A percentile compares a stretch with the other conserved stretches of the same genome.
phyloP scores from a whole-genome alignment of 75 land plant genomes.

The Pinus albicaulis region DNA sequence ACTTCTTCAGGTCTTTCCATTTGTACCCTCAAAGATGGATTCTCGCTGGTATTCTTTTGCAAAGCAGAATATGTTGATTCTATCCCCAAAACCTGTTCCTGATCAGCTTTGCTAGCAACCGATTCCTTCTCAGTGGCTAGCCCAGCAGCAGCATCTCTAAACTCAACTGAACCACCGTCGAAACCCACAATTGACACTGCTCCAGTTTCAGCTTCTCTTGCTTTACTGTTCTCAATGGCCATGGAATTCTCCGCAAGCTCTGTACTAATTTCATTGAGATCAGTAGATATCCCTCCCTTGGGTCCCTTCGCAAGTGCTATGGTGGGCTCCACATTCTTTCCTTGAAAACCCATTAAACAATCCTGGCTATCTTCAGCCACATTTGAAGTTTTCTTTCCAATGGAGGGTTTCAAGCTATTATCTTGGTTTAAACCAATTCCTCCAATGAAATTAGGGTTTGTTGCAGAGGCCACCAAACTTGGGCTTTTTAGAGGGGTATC shows the following conservation, averaged over 20 bases:
- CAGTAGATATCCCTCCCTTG: not conserved
- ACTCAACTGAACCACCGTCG: not conserved
- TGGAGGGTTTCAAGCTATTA: not conserved
- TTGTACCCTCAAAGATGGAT: not conserved
- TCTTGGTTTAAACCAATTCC: constrained; percentile 2
- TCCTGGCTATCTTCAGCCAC: not conserved
- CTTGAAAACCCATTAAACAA: not conserved
- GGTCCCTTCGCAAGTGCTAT: not conserved
- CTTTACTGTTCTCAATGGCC: not conserved
- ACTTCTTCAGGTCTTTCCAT: not conserved
- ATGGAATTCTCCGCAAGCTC: not conserved
- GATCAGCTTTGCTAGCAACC: not conserved
- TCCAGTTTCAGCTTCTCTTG: not conserved
- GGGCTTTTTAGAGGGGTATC: not conserved
- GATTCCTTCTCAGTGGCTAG: not conserved
- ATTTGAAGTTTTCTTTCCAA: not conserved
- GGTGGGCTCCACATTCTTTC: not conserved
- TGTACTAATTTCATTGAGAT: not conserved
- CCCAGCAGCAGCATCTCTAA: not conserved
- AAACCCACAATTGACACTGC: not conserved
- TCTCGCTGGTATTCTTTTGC: not conserved
- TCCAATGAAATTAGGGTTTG: not conserved
- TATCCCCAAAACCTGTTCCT: not conserved
- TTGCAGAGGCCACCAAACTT: not conserved
- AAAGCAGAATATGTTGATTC: not conserved